phyloP scores from a whole-genome alignment of 805 yeast genomes.

The Yamadazyma laniorum region DNA sequence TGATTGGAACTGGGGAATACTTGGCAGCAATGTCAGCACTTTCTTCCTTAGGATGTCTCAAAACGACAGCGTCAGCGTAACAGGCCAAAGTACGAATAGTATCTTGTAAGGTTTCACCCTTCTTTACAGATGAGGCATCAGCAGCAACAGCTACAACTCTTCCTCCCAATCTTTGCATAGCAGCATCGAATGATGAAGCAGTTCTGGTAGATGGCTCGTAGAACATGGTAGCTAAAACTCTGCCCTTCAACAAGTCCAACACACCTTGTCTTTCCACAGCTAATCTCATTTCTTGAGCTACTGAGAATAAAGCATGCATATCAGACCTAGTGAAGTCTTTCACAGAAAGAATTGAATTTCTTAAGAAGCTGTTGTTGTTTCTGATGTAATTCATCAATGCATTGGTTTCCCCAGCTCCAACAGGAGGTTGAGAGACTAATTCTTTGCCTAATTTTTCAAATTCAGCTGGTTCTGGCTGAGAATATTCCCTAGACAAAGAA shows the following conservation, averaged over 20 bases:
- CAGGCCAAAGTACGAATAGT: conserved; percentile 93
- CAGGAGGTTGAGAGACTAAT: conserved; percentile 69
- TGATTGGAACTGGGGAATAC: conserved; percentile 93
- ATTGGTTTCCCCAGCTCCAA: conserved; percentile 71
- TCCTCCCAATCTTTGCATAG: conserved; percentile 99
- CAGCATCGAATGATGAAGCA: conserved; percentile 94
- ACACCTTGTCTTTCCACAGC: conserved; percentile 97
- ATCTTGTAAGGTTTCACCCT: conserved; percentile 97
- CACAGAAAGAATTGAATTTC: conserved; percentile 85
- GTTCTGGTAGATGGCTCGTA: conserved; percentile 99
- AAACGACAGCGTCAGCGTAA: conserved; percentile 93
- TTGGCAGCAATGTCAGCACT: conserved; percentile 94
- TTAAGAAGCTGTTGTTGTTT: conserved; percentile 82
- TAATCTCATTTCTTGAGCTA: conserved; percentile 96
- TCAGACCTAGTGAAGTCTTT: conserved; percentile 84
- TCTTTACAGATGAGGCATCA: conserved; percentile 88
- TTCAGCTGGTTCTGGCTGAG: conserved; percentile 37
- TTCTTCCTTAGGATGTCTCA: conserved; percentile 93
- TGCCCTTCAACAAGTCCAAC: conserved; percentile 83
- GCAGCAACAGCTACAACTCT: conserved; percentile 87
- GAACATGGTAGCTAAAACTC: conserved; percentile 90
- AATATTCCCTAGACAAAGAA: conserved; percentile 36
- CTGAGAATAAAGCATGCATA: conserved; percentile 88
- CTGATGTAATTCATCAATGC: conserved; percentile 77
- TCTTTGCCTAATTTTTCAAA: conserved; percentile 58